Percentiles rank a stretch among this genome's conserved stretches.
Evolutionary conservation across 345 rosid genomes (phyloP).

Genomic region (Linum lewisii): DNA sequence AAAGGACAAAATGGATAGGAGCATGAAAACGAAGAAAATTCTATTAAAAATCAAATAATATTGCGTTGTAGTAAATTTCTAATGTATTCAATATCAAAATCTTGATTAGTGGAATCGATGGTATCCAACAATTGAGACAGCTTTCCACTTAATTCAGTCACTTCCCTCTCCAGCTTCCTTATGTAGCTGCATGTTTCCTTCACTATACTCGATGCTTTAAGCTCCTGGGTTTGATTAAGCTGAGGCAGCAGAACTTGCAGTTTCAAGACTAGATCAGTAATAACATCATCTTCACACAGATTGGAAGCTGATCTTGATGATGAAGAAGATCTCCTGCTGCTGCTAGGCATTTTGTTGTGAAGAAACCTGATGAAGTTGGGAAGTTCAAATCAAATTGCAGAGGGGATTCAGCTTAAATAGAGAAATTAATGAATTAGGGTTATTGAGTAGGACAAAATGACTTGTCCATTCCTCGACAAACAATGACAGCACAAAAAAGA

Average conservation of each 20-base stretch:
- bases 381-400: no score
- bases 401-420: no score
- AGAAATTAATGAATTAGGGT: no score
- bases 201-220: conserved; percentile 32
- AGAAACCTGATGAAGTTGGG: no score
- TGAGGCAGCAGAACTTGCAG: conserved; percentile 22
- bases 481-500: no score
- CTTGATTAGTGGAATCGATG: conserved; percentile 8
- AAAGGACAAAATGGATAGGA: no score
- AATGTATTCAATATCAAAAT: conserved; percentile 17
- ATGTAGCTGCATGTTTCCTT: conserved; percentile 45
- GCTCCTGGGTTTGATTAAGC: conserved; percentile 15
- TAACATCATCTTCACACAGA: conserved; percentile 22
- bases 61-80: conserved; percentile 16
- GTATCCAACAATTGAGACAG: conserved; percentile 40
- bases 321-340: conserved; percentile 11
- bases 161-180: conserved; percentile 39
- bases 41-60: no score
- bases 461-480: no score
- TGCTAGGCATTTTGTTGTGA: conserved; percentile 6
- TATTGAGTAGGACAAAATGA: no score
- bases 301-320: conserved; percentile 7
- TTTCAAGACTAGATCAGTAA: conserved; percentile 19
- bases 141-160: conserved; percentile 45
- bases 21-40: no score